A percentile compares a stretch with the other conserved stretches of the same genome.
Evolutionary conservation across 1,284 basidiomycete species (phyloP).

Genomic region (Earliella scabrosa): DNA sequence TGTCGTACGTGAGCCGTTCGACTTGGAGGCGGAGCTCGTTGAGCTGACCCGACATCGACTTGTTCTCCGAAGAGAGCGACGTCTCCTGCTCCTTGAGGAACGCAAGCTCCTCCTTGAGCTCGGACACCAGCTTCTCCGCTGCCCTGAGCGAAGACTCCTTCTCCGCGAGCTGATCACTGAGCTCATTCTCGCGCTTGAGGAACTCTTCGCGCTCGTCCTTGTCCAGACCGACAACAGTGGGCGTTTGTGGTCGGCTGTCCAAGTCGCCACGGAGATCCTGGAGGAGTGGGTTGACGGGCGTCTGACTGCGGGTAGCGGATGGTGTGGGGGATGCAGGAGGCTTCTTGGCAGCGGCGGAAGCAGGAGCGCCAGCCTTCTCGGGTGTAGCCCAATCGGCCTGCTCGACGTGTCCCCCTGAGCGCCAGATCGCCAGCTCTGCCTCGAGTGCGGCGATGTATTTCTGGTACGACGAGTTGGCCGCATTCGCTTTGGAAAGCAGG

Average conservation of each 20-base stretch:
- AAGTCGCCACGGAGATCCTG: slow-evolving; percentile 76
- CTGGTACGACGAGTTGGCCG: slow-evolving; percentile 84
- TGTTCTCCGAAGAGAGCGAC: slow-evolving; percentile 86
- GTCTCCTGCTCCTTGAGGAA: slow-evolving; percentile 94
- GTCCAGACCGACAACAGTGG: slow-evolving; percentile 84
- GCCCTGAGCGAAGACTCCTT: slow-evolving; percentile 81
- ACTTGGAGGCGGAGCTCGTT: slow-evolving; percentile 93
- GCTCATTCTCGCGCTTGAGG: slow-evolving; percentile 94
- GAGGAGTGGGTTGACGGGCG: slow-evolving; percentile 80
- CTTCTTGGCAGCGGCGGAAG: slow-evolving; percentile 58
- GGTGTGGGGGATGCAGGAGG: slow-evolving; percentile 64
- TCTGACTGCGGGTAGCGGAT: slow-evolving; percentile 70
- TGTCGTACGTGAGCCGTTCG: slow-evolving; percentile 93
- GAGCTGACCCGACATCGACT: slow-evolving; percentile 86
- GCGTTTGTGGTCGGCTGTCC: slow-evolving; percentile 85
- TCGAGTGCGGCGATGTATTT: slow-evolving; percentile 91
- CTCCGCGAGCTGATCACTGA: slow-evolving; percentile 93
- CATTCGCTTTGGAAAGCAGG: slow-evolving; percentile 88
- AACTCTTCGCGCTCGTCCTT: slow-evolving; percentile 99
- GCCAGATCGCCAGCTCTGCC: slow-evolving; percentile 91
- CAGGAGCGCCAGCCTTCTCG: slow-evolving; percentile 57
- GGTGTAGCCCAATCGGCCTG: slow-evolving; percentile 83
- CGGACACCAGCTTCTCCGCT: slow-evolving; percentile 82
- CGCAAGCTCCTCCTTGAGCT: slow-evolving; percentile 82
- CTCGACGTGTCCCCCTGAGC: slow-evolving; percentile 86